Evolutionary conservation across 2,329 filamentous ascomycete species (phyloP).

Genomic region (Nemania sp.): DNA sequence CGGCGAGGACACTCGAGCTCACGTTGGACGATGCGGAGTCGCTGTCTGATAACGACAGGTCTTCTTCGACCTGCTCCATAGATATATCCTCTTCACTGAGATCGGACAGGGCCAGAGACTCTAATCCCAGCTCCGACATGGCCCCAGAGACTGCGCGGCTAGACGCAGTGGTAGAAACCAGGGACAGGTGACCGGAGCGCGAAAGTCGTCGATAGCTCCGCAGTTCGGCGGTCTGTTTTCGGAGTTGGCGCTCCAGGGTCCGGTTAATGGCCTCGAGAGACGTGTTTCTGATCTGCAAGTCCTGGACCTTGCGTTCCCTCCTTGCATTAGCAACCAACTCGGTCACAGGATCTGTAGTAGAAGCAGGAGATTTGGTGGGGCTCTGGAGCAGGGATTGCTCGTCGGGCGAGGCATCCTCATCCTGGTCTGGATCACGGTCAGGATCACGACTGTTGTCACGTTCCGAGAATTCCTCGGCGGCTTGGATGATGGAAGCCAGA

Average conservation of each 20-base stretch:
- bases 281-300: slow-evolving; percentile 94
- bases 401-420: slow-evolving; percentile 37
- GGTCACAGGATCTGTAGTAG: slow-evolving; percentile 64
- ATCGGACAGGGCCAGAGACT: slow-evolving; percentile 53
- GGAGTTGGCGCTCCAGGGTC: slow-evolving; percentile 85
- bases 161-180: slow-evolving; percentile 52
- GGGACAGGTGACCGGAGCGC: slow-evolving; percentile 73
- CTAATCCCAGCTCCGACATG: slow-evolving; percentile 47
- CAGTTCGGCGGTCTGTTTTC: slow-evolving; percentile 87
- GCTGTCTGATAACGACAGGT: slow-evolving; percentile 50
- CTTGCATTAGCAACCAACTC: slow-evolving; percentile 87
- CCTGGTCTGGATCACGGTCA: too few species aligned
- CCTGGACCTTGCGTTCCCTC: slow-evolving; percentile 90
- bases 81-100: slow-evolving; percentile 51
- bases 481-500: slow-evolving; percentile 60
- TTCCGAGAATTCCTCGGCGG: slow-evolving; percentile 54
- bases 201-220: slow-evolving; percentile 85
- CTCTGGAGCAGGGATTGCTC: slow-evolving; percentile 51
- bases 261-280: slow-evolving; percentile 94
- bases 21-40: slow-evolving; percentile 45
- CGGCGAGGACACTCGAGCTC: slow-evolving; percentile 46
- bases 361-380: slow-evolving; percentile 59
- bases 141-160: slow-evolving; percentile 50
- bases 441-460: too few species aligned
- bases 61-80: slow-evolving; percentile 52